These are phyloP conservation scores for Ophiosphaerella herpotricha DNA, from an alignment of 2,329 filamentous ascomycete genomes.

Conservation along the genomic window DNA sequence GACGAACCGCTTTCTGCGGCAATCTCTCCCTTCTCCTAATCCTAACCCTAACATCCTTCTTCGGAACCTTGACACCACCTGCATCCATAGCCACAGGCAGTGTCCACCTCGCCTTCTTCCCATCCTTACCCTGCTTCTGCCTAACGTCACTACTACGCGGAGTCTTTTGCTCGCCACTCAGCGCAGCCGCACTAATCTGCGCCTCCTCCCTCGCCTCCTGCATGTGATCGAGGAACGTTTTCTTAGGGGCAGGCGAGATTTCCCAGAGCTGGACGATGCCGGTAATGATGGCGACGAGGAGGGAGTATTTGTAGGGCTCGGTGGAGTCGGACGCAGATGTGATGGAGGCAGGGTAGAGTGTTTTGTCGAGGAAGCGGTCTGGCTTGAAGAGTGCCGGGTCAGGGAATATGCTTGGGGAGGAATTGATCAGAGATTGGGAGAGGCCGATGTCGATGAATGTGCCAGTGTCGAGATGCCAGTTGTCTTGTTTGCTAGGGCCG, in stretches of 20 bases:
- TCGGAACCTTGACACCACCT: constrained; percentile 57
- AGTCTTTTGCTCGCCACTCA: constrained; percentile 15
- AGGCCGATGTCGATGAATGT: constrained; percentile 38
- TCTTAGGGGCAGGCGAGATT: constrained; percentile 38
- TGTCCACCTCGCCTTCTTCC: constrained; percentile 46
- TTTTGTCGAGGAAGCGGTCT: constrained; percentile 29
- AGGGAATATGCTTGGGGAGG: constrained; percentile 26
- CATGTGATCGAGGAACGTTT: constrained; percentile 36
- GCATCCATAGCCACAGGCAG: constrained; percentile 55
- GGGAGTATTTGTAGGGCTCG: constrained; percentile 25
- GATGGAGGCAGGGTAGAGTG: constrained; percentile 19
- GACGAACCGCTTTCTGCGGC: constrained; percentile 1
- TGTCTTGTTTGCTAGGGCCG: constrained; percentile 24
- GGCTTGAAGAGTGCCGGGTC: constrained; percentile 29
- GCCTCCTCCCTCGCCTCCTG: constrained; percentile 40
- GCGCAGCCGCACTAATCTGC: constrained; percentile 30
- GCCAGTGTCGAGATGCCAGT: constrained; percentile 31
- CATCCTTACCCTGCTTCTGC: constrained; percentile 10
- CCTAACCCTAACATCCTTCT: constrained; percentile 58
- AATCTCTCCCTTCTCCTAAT: constrained; percentile 49
- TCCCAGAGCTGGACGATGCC: constrained; percentile 45
- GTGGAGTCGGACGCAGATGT: constrained; percentile 15
- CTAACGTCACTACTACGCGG: constrained; percentile 12
- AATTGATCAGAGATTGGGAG: constrained; percentile 37
- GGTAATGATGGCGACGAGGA: constrained; percentile 35